Percentiles rank a stretch among this genome's conserved stretches.
phyloP scores from a whole-genome alignment of 1,284 basidiomycete genomes.

The Vanrija sp. region DNA sequence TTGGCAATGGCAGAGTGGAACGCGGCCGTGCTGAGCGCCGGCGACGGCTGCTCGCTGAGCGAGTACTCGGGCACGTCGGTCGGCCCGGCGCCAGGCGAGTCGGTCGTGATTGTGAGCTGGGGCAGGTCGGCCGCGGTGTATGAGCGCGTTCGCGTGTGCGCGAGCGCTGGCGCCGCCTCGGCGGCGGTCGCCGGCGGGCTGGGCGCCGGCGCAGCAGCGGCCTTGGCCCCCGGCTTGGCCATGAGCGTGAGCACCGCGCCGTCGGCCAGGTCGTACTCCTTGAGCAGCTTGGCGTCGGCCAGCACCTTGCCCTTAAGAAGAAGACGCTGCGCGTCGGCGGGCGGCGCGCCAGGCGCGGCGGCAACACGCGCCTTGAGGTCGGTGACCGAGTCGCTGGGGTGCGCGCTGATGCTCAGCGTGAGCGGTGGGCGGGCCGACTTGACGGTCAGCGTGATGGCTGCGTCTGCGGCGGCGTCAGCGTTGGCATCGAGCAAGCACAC shows the following conservation, averaged over 20 bases:
- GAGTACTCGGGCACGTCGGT: slow-evolving; percentile 1
- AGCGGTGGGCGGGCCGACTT: slow-evolving; percentile 85
- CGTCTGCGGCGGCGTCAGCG: slow-evolving; percentile 11
- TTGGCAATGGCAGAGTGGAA: slow-evolving; percentile 67
- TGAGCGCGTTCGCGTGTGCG: slow-evolving; percentile 11
- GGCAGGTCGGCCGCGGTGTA: background rate
- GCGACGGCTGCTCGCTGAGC: slow-evolving; percentile 15
- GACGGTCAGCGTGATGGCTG: slow-evolving; percentile 66
- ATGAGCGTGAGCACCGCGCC: slow-evolving; percentile 77
- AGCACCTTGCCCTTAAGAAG: slow-evolving; percentile 89
- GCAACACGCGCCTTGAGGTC: slow-evolving; percentile 69
- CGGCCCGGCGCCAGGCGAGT: background rate
- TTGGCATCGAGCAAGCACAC: slow-evolving; percentile 3
- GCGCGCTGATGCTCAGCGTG: slow-evolving; percentile 62
- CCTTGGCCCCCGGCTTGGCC: slow-evolving; percentile 61
- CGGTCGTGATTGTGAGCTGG: slow-evolving; percentile 3
- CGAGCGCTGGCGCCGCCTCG: slow-evolving; percentile 2
- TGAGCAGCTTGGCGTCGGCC: slow-evolving; percentile 75
- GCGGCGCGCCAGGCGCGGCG: slow-evolving; percentile 57
- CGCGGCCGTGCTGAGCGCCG: slow-evolving; percentile 33
- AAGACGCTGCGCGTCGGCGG: slow-evolving; percentile 73
- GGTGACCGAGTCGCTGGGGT: slow-evolving; percentile 72
- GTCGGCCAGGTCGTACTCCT: slow-evolving; percentile 77
- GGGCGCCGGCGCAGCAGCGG: background rate
- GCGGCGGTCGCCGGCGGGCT: background rate